Evolutionary conservation across 2,329 filamentous ascomycete genomes (phyloP), one percentile per base, ranked within the genome.

Genomic region (Xylariomycetidae sp.): DNA sequence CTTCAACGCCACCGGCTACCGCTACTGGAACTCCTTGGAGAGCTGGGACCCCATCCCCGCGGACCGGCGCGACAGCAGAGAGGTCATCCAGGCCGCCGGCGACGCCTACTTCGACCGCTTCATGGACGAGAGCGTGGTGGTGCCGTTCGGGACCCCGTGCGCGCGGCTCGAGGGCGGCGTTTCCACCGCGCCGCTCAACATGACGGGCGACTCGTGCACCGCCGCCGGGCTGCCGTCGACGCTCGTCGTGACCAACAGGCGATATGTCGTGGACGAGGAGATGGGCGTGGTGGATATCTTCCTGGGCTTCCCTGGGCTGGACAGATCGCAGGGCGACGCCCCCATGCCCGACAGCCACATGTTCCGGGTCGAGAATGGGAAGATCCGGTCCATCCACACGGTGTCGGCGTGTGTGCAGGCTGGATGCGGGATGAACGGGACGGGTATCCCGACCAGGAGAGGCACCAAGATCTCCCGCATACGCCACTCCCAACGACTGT

Each of bases 371-470:
- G 50, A 56, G 34, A 41, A 38, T 1, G 50, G 52, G 2, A 41
- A 50, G 46, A 54, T 56, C 18, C 39, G 51, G n/a, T 56, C 53
- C 24, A 51, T 56, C 14, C 52, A 56, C 28, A 54, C 51, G 1
- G 42, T 54, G n/a, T 50, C 49, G 4, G 48, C 47, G 14, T 52
- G 49, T 28, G 46, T 52, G 9, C 28, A 46, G 13, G 34, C 44
- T 8, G 49, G 49, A 15, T 52, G 49, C 25, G 49, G 49, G 5
- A 33, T 49, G 23, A 47, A 47, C 25, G 38, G 33, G 10, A 29
- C 19, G 7, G 32, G 37, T 13, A 44, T 42, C 3, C 39, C 42
- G n/a, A n/a, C n/a, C n/a, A n/a, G n/a, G n/a, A n/a, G n/a, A n/a
- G n/a, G n/a, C n/a, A n/a, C n/a, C n/a, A n/a, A n/a, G n/a, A n/a